phyloP scores from a whole-genome alignment of 2,329 filamentous ascomycete genomes.

The Colletotrichum cereale region DNA sequence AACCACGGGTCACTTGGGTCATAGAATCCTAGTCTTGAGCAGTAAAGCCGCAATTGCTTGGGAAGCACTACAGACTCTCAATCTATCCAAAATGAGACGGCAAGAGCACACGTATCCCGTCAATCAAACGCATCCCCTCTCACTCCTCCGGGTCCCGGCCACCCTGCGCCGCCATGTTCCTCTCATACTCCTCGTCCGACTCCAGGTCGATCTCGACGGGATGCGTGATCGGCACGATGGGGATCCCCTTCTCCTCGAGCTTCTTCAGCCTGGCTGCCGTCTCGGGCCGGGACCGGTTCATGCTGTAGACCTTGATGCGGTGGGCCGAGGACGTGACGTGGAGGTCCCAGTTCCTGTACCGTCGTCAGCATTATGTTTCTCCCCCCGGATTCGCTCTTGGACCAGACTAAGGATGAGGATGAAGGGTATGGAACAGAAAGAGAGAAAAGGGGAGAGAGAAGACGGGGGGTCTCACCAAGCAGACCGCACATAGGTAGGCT shows the following conservation, averaged over 20 bases:
- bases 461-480: constrained; percentile 3
- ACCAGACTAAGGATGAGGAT: too few relatives aligned
- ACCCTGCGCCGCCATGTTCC: constrained; percentile 29
- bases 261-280: constrained; percentile 64
- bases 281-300: constrained; percentile 64
- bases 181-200: constrained; percentile 61
- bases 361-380: constrained; percentile 33
- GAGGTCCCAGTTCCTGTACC: constrained; percentile 74
- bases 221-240: constrained; percentile 66
- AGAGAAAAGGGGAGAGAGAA: neutral
- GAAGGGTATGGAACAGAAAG: neutral
- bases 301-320: constrained; percentile 71
- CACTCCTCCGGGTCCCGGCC: constrained; percentile 19
- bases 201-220: constrained; percentile 63
- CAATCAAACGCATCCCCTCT: neutral
- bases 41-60: neutral
- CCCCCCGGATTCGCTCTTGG: neutral
- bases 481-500: constrained; percentile 64
- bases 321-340: constrained; percentile 75
- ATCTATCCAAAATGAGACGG: neutral
- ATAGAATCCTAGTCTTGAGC: neutral
- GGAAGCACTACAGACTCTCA: neutral
- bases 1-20: neutral
- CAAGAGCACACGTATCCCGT: neutral
- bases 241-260: constrained; percentile 61